phyloP scores from a whole-genome alignment of 2,329 filamentous ascomycete species.

The Paracoccidioides lutzii region DNA sequence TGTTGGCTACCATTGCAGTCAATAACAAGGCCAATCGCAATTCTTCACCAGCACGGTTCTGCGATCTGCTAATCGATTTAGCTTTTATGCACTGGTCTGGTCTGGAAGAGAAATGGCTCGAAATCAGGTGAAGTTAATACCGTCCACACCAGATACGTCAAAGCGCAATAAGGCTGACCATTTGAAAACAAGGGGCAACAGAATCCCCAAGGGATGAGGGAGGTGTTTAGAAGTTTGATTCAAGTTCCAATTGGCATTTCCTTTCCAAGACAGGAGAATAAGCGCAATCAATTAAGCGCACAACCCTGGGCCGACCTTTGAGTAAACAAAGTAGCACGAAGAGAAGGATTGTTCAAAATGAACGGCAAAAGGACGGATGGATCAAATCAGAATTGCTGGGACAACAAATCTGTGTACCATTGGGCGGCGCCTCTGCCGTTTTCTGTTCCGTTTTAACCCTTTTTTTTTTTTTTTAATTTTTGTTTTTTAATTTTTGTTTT shows the following conservation, averaged over 20 bases:
- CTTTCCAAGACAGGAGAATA: neutral
- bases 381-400: neutral
- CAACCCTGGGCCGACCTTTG: neutral
- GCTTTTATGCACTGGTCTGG: neutral
- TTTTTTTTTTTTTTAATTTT: neutral
- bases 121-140: neutral
- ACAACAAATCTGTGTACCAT: constrained; percentile 2
- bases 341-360: neutral
- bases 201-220: neutral
- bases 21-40: neutral
- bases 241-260: neutral
- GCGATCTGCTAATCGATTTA: neutral
- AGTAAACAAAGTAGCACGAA: neutral
- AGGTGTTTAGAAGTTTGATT: neutral
- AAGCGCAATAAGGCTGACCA: neutral
- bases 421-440: neutral
- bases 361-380: neutral
- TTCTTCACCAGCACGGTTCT: neutral
- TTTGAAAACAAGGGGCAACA: neutral
- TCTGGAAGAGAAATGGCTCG: neutral
- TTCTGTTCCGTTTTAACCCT: neutral
- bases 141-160: neutral
- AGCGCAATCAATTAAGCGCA: neutral
- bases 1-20: neutral
- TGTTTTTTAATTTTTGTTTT: neutral